These are phyloP conservation scores for Hsuehochloa calcarea DNA, from an alignment of 176 grass and related monocot species.

Conservation along the genomic window DNA sequence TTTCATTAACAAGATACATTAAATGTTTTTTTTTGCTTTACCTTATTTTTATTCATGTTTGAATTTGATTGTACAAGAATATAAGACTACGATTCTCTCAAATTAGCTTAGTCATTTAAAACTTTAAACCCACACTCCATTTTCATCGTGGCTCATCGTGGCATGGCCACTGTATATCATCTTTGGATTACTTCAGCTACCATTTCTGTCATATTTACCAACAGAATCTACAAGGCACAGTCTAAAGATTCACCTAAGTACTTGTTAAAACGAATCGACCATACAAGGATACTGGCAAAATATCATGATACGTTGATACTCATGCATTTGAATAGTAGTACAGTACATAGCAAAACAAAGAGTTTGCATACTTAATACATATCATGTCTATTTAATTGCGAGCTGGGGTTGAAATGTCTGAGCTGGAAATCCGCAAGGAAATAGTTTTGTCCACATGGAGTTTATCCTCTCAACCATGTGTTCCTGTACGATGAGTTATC, in stretches of 20 bases:
- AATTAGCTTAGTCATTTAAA: too few species aligned
- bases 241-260: background rate
- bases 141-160: too few species aligned
- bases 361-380: conserved; percentile 1
- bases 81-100: too few species aligned
- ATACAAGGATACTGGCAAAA: background rate
- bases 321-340: background rate
- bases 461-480: conserved; percentile 86
- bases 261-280: background rate
- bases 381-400: background rate
- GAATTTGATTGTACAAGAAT: too few species aligned
- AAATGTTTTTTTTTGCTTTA: too few species aligned
- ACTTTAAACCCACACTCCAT: too few species aligned
- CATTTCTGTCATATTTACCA: background rate
- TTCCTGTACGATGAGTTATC: conserved; percentile 97
- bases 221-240: background rate
- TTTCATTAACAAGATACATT: too few species aligned
- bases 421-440: background rate
- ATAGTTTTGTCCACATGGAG: conserved; percentile 5
- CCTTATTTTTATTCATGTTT: too few species aligned
- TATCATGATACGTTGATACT: background rate
- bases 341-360: conserved; percentile 27
- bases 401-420: background rate
- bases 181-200: background rate
- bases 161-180: too few species aligned